Base-by-base conservation (phyloP, 2,329 filamentous ascomycete species). In the Aspergillus clavatus region DNA sequence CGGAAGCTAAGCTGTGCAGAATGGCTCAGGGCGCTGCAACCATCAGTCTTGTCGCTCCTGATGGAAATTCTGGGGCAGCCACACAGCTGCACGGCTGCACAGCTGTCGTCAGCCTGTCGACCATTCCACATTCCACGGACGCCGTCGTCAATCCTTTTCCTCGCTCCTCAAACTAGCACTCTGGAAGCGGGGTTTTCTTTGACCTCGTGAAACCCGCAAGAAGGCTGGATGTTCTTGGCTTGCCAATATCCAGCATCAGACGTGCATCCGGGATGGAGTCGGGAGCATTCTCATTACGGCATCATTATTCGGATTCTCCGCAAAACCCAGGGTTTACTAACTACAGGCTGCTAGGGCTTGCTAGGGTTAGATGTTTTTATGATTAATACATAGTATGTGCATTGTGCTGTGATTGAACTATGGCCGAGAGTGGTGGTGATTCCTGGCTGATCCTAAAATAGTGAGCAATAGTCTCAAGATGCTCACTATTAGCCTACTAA, bases 201-300 rank as follows among this genome's bases (percentile, higher is more conserved):
- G 50, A 44, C 39, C 43, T 23, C 31, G 42, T 46, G 39, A 33
- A 50, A 31, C 40, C 38, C 39, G 31, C 27, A 28, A 33, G 33
- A 43, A 42, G 37, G 23, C 45, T 44, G 46, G 40, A 39, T 26
- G 22, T 26, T 47, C 48, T 48, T 51, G 50, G 48, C 48, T 38
- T 19, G 48, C 46, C 40, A 44, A 42, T 48, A 42, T 19, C 22
- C 19, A 21, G 43, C 42, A 42, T 24, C 27, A 36, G 27, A 36
- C 23, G 28, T 33, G 41, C 24, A 37, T 44, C 24, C 7, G 33
- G 23, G 46, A 52, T 51, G 51, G 45, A 54, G 47, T 33, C 39
- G n/a, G 33, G 43, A 29, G 29, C 33, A 46, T 55, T 55, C 50
- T 40, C 43, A 57, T 57, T 57, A 57, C 53, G 53, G 49, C 54